Conservation (phyloP, 1,139 yeast species). For the Sugiyamaella sp. region DNA sequence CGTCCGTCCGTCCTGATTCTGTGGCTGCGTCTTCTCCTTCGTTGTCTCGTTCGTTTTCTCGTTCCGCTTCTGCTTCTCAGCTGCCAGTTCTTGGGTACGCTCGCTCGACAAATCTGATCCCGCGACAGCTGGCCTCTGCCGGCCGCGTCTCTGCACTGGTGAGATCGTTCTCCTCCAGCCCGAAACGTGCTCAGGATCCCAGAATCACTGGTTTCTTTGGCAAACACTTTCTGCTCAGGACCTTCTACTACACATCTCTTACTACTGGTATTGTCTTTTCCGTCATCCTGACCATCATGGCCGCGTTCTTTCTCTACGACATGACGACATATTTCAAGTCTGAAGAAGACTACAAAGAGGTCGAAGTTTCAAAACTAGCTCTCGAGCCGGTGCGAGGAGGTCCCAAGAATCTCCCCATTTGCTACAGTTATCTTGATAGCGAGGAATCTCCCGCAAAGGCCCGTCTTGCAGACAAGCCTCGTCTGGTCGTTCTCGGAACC, state of each 20-base stretch:
- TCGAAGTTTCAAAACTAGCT: slow-evolving; percentile 53
- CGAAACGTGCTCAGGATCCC: background rate
- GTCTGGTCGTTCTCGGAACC: slow-evolving; percentile 58
- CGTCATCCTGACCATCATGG: slow-evolving; percentile 30
- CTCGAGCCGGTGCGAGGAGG: slow-evolving; percentile 62
- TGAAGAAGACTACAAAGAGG: slow-evolving; percentile 42
- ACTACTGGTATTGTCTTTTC: slow-evolving; percentile 31
- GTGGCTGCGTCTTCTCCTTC: no score
- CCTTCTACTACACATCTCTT: slow-evolving; percentile 28
- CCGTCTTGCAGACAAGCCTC: slow-evolving; percentile 50
- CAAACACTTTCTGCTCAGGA: slow-evolving; percentile 22
- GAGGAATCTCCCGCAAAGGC: slow-evolving; percentile 52
- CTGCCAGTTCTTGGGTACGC: no score
- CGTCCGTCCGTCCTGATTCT: no score
- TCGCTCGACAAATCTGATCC: no score
- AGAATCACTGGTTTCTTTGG: slow-evolving; percentile 7
- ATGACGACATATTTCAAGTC: slow-evolving; percentile 55
- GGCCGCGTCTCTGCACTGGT: background rate
- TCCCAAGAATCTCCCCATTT: slow-evolving; percentile 64
- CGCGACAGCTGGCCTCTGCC: background rate
- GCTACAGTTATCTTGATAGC: slow-evolving; percentile 55
- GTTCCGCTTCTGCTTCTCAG: no score
- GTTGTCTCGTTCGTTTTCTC: no score
- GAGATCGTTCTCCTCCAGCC: background rate
- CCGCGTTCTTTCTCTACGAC: slow-evolving; percentile 60